Evolutionary conservation across 2,329 filamentous ascomycete species (phyloP), one percentile per base, ranked within the genome.

Genomic region (Talaromyces marneffei): DNA sequence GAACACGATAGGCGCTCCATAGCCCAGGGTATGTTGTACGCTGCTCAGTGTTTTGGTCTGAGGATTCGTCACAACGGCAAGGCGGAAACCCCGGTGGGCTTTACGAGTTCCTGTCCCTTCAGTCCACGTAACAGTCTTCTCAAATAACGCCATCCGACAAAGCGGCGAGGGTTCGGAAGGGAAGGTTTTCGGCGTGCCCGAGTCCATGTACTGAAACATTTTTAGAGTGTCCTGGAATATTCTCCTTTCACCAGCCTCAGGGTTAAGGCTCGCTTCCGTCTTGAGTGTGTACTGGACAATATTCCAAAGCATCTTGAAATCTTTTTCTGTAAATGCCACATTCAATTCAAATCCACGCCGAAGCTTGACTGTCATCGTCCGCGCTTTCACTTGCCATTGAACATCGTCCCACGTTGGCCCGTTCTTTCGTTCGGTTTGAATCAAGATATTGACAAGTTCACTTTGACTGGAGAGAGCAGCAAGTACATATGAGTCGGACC

Each of bases 241-340:
- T 60, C 88, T 75, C 2, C 79, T 80, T 75, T 97, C 92, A 57
- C 90, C 88, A 31, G 81, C 80, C 42, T 85, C 83, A 6, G 87
- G 85, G 37, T 85, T 85, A 44, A 96, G 79, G 57, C 85, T 89
- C 27, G 82, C 81, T 69, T 92, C 88, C 2, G 93, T 85, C 68
- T 89, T 91, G 65, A 83, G 84, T 27, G 89, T 90, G 71, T 95
- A 93, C 63, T 96, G 91, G 66, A 92, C 91, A 74, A 95, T 91
- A 67, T 86, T 89, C 85, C 88, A 92, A 10, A 96, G 76, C 64
- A 84, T 86, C 64, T 87, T 85, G 77, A 89, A 96, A 70, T 96
- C 91, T n/a, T 83, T 79, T 67, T 92, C 89, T 14, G 81, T 82
- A 70, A 92, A 87, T 65, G 88, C 85, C 18, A 94, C 77, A 20